Conservation (phyloP, 2,329 filamentous ascomycete species). For the Drechslerella stenobrocha region DNA sequence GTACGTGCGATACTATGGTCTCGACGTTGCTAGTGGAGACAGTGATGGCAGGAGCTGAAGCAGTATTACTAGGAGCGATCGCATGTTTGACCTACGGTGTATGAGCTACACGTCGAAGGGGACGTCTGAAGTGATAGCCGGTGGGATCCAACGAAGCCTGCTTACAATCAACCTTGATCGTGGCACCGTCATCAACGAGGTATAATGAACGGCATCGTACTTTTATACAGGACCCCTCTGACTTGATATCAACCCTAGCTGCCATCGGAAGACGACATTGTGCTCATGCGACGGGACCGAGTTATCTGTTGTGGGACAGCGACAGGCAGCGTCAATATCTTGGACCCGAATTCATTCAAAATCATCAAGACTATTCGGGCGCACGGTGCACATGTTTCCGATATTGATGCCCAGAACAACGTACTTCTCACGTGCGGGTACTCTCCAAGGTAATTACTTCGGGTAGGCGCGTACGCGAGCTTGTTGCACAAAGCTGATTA, state of each 20-base stretch:
- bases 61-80: slow-evolving; percentile 58
- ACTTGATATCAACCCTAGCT: slow-evolving; percentile 59
- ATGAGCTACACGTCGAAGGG: slow-evolving; percentile 94
- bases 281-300: slow-evolving; percentile 83
- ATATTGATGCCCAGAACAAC: slow-evolving; percentile 96
- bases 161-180: slow-evolving; percentile 74
- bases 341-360: slow-evolving; percentile 76
- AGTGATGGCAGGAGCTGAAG: background rate
- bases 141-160: slow-evolving; percentile 80
- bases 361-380: slow-evolving; percentile 81
- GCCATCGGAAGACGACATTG: slow-evolving; percentile 75
- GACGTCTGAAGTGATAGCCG: slow-evolving; percentile 77
- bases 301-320: slow-evolving; percentile 91
- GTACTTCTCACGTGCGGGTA: slow-evolving; percentile 95
- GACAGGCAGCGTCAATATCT: slow-evolving; percentile 77
- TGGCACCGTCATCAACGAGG: slow-evolving; percentile 71
- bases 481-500: background rate
- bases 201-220: slow-evolving; percentile 53
- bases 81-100: slow-evolving; percentile 83
- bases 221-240: background rate
- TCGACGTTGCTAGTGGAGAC: slow-evolving; percentile 1
- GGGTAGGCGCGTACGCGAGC: background rate
- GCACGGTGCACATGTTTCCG: slow-evolving; percentile 80
- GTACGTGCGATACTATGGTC: slow-evolving; percentile 58
- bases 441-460: slow-evolving; percentile 69